phyloP scores from a whole-genome alignment of 1,284 basidiomycete species.

The Microbotryomycetes sp. region DNA sequence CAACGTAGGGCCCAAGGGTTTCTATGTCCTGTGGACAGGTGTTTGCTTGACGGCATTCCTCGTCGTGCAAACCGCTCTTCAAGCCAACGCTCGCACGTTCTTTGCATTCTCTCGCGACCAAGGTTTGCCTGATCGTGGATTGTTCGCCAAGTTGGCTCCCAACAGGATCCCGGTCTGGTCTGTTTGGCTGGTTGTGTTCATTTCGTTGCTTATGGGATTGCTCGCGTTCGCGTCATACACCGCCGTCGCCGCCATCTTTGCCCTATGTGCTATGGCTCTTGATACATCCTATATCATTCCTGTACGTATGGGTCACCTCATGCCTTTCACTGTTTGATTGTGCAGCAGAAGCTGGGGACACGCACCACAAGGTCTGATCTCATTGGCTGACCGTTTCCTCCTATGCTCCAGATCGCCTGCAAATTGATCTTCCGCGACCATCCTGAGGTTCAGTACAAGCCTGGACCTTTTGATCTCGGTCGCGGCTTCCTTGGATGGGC shows the following conservation, averaged over 20 bases:
- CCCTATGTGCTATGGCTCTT: conserved; percentile 60
- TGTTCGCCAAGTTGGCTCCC: conserved; percentile 58
- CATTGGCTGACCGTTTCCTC: neutral
- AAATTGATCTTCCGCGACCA: conserved; percentile 67
- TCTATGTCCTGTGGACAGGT: conserved; percentile 66
- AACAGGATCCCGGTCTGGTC: conserved; percentile 72
- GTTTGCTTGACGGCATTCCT: conserved; percentile 60
- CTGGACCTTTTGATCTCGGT: conserved; percentile 84
- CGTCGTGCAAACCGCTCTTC: conserved; percentile 54
- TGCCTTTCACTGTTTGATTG: too few species aligned
- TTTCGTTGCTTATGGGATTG: conserved; percentile 52
- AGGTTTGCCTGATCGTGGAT: conserved; percentile 62
- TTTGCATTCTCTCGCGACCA: conserved; percentile 86
- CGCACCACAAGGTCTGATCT: too few species aligned
- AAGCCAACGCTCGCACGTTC: conserved; percentile 77
- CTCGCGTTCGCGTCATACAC: conserved; percentile 69
- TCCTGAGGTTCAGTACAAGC: conserved; percentile 73
- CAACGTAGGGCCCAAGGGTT: conserved; percentile 63
- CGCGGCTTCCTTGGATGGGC: conserved; percentile 60
- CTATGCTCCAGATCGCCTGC: conserved; percentile 43
- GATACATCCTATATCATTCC: conserved; percentile 61
- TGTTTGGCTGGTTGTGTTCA: conserved; percentile 67
- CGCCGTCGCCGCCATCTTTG: conserved; percentile 78
- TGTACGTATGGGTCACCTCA: too few species aligned
- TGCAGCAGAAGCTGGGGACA: too few species aligned